These are phyloP conservation scores for Tolypocladium capitatum DNA, from an alignment of 2,329 filamentous ascomycete genomes.

Conservation along the genomic window DNA sequence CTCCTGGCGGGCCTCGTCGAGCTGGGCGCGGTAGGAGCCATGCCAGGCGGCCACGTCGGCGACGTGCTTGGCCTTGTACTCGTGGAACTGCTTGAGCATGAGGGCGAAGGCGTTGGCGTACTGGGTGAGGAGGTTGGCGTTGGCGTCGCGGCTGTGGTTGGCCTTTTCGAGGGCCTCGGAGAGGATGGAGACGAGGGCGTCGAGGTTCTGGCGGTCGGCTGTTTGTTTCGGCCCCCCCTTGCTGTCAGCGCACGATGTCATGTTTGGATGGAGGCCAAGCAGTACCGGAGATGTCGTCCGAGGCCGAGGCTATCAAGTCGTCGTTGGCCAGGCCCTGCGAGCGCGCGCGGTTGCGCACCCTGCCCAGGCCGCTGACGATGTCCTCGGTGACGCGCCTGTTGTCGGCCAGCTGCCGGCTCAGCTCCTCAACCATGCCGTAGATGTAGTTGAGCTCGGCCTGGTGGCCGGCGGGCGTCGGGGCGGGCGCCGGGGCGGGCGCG, in stretches of 20 bases:
- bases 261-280: neutral
- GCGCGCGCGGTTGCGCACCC: conserved; percentile 43
- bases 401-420: conserved; percentile 49
- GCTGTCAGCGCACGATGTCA: neutral
- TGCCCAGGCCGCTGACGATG: conserved; percentile 49
- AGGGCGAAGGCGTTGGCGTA: conserved; percentile 43
- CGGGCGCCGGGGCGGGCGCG: conserved; percentile 28
- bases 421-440: conserved; percentile 53
- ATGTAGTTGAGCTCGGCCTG: conserved; percentile 57
- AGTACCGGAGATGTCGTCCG: conserved; percentile 43
- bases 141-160: conserved; percentile 46
- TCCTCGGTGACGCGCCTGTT: conserved; percentile 49
- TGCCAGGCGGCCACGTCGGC: conserved; percentile 51
- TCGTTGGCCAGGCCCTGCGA: conserved; percentile 41
- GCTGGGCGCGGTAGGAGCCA: conserved; percentile 50
- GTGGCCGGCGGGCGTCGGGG: conserved; percentile 52
- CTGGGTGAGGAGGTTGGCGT: conserved; percentile 42
- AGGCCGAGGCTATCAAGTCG: conserved; percentile 41
- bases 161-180: conserved; percentile 49
- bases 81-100: conserved; percentile 51
- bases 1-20: conserved; percentile 51
- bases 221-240: neutral
- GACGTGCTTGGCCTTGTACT: conserved; percentile 51
- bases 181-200: conserved; percentile 46
- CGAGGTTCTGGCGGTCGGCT: conserved; percentile 48